These are phyloP conservation scores for Urochloa ruziziensis DNA, from an alignment of 176 grass and related monocot genomes.

Conservation along the genomic window DNA sequence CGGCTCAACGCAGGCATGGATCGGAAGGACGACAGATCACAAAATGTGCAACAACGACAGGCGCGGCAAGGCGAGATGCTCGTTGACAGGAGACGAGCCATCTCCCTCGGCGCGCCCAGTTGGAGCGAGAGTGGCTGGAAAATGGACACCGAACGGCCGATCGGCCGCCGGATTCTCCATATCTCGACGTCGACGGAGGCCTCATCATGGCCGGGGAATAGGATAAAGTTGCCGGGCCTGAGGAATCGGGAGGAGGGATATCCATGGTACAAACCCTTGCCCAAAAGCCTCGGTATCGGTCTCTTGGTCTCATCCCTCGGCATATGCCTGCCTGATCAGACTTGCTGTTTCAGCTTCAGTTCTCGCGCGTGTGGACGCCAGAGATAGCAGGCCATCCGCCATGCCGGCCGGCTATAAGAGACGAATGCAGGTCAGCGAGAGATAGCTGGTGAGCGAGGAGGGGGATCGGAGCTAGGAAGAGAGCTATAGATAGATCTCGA, in stretches of 20 bases:
- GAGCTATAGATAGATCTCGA: too few relatives aligned
- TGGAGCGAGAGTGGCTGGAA: background rate
- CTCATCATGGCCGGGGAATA: constrained; percentile 22
- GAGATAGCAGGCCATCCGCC: background rate
- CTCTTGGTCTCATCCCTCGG: background rate
- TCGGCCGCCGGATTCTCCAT: background rate
- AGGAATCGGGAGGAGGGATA: constrained; percentile 42
- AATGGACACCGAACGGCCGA: background rate
- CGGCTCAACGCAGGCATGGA: too few relatives aligned
- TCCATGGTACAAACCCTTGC: constrained; percentile 64
- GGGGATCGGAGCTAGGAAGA: too few relatives aligned
- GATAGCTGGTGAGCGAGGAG: background rate
- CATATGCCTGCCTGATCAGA: background rate
- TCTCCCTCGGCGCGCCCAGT: too few relatives aligned
- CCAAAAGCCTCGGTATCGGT: background rate
- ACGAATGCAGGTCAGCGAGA: background rate
- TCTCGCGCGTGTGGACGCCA: background rate
- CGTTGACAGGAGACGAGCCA: too few relatives aligned
- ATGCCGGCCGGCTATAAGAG: constrained; percentile 17
- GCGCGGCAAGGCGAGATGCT: too few relatives aligned
- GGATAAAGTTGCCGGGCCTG: constrained; percentile 24
- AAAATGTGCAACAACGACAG: too few relatives aligned
- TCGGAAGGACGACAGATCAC: too few relatives aligned
- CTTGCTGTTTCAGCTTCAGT: background rate
- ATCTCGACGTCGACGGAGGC: background rate